These are phyloP conservation scores for Spinellus fusiger DNA, from an alignment of 192 early-diverging fungal genomes.

Conservation along the genomic window DNA sequence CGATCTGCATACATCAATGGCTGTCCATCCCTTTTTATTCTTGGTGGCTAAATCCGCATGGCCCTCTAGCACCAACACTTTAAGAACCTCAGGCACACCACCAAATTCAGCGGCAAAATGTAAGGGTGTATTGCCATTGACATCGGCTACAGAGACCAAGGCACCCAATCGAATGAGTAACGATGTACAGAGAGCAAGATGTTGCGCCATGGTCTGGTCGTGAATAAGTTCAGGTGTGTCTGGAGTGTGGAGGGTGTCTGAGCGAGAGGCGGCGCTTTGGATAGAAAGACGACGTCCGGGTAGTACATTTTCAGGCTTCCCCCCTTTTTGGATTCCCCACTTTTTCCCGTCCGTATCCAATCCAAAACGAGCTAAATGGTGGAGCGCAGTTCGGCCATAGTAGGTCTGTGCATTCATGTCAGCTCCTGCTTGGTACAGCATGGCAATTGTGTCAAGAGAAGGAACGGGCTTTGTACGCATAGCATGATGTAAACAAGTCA, in stretches of 20 bases:
- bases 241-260: not conserved
- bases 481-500: slow-evolving; percentile 59
- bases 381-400: slow-evolving; percentile 46
- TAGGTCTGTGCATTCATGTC: slow-evolving; percentile 49
- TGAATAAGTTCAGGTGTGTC: too few species aligned
- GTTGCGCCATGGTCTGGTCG: slow-evolving; percentile 1
- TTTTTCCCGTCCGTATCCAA: slow-evolving; percentile 28
- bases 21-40: slow-evolving; percentile 39
- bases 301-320: not conserved
- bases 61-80: slow-evolving; percentile 38
- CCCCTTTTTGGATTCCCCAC: slow-evolving; percentile 31
- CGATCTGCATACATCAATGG: slow-evolving; percentile 41
- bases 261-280: not conserved
- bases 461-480: slow-evolving; percentile 49
- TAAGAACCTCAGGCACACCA: slow-evolving; percentile 39
- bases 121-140: slow-evolving; percentile 43
- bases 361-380: slow-evolving; percentile 44
- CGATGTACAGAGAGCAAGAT: slow-evolving; percentile 41
- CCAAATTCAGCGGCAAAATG: slow-evolving; percentile 51
- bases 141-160: slow-evolving; percentile 38
- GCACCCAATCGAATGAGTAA: slow-evolving; percentile 43
- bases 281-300: not conserved
- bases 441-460: slow-evolving; percentile 42
- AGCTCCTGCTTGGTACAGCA: slow-evolving; percentile 46
- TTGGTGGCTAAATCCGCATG: slow-evolving; percentile 36